Evolutionary conservation across 148 eudicot genomes (phyloP), one percentile per base, ranked within the genome.

Genomic region (Camellia sinensis): DNA sequence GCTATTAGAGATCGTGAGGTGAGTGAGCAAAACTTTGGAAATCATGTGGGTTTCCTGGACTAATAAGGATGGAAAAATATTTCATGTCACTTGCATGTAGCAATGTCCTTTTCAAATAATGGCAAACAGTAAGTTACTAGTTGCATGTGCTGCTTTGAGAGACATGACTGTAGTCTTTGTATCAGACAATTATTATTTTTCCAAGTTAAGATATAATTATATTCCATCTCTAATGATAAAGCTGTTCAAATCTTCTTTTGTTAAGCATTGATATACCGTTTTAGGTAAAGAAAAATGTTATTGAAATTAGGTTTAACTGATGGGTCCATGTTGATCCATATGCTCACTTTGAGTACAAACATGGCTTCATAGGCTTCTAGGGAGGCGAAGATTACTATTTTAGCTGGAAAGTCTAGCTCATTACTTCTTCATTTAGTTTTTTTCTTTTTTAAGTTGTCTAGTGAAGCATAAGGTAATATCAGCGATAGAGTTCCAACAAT

Each of bases 1-100:
- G 97, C 95, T 69, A 92, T 97, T 82, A 84, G 85, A 80, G 94
- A 97, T 81, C 89, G 91, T 9, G 89, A 93, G 99, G 99, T 92
- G 84, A 85, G 87, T 69, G 57, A 57, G 71, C 40, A 37, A 11
- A 43, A 37, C 0, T 80, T 78, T 73, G 73, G 73, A 64, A 12
- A 9, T 40, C 52, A 48, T 48, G 1, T 45, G n/a, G 12, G 11
- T 53, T 11, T 3, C 0, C 45, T 66, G n/a, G 3, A 66, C 40
- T 66, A 29, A 17, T 11, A 11, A 5, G 37, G 45, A 29, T 6
- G 7, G 45, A 29, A 29, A 18, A 18, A 22, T 66, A 3, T 60
- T 60, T 66, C 7, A 73, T 37, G 19, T 43, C 63, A n/a, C n/a
- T 50, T 72, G 4, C 0, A 21, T 52, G 75, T 12, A 45, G n/a